These are phyloP conservation scores for Sindora glabra DNA, from an alignment of 306 rosid species.

Conservation along the genomic window DNA sequence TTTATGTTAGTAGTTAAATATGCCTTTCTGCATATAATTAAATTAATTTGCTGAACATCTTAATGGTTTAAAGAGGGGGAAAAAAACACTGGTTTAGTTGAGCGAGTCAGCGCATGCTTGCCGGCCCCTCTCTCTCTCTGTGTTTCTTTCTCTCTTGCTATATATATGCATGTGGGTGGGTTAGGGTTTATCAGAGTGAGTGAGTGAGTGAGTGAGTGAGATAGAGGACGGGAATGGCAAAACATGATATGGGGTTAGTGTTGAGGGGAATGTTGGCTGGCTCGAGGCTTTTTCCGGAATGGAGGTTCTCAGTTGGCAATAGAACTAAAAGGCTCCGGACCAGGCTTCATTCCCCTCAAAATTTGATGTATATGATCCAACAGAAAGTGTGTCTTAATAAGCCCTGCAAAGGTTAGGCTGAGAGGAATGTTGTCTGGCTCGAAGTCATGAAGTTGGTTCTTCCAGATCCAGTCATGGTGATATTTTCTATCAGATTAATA, in stretches of 20 bases:
- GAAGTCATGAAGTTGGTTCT: slow-evolving; percentile 34
- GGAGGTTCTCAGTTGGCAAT: slow-evolving; percentile 7
- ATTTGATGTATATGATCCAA: no score
- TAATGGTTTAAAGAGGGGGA: slow-evolving; percentile 9
- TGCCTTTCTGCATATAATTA: slow-evolving; percentile 34
- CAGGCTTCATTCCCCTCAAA: slow-evolving; percentile 95
- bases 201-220: neutral
- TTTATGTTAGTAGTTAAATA: slow-evolving; percentile 12
- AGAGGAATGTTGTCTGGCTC: slow-evolving; percentile 79
- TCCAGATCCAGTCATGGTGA: no score
- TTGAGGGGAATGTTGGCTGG: slow-evolving; percentile 97
- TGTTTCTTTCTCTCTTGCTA: slow-evolving; percentile 11
- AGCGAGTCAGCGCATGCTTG: slow-evolving; percentile 22
- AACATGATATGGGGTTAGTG: no score
- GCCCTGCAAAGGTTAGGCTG: slow-evolving; percentile 50
- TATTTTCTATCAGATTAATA: slow-evolving; percentile 1
- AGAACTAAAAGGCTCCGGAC: slow-evolving; percentile 64
- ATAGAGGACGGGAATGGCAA: no score
- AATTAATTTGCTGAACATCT: slow-evolving; percentile 43
- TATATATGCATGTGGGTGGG: slow-evolving; percentile 25
- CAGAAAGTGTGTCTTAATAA: no score
- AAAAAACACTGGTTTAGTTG: slow-evolving; percentile 11
- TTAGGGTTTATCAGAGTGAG: slow-evolving; percentile 46
- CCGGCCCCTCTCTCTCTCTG: neutral
- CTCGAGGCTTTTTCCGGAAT: slow-evolving; percentile 62